These are phyloP conservation scores for Phytophthora hybrid DNA, from an alignment of 352 stramenopile genomes.

Conservation along the genomic window DNA sequence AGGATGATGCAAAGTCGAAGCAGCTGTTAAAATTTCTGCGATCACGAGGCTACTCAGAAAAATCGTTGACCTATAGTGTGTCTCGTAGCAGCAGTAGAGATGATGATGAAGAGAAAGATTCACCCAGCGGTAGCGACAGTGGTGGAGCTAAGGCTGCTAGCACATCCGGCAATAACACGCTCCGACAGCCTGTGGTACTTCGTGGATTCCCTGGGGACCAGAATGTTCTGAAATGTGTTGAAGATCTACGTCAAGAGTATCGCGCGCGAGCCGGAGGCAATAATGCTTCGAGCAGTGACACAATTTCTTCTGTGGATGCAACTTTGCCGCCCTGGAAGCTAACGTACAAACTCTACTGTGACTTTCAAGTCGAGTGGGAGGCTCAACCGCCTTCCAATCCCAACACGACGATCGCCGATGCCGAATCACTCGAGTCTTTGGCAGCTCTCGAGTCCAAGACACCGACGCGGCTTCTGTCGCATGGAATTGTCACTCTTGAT, in stretches of 20 bases:
- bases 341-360: constrained; percentile 77
- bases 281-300: constrained; percentile 5
- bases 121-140: neutral
- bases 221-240: constrained; percentile 82
- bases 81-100: constrained; percentile 30
- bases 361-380: constrained; percentile 74
- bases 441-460: constrained; percentile 21
- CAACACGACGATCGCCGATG: neutral
- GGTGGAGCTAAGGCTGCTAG: constrained; percentile 14
- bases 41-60: constrained; percentile 55
- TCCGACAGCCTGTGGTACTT: constrained; percentile 38
- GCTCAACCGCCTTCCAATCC: constrained; percentile 17
- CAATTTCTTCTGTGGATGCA: constrained; percentile 16
- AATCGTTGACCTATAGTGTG: constrained; percentile 23
- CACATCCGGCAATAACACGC: constrained; percentile 10
- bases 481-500: constrained; percentile 36
- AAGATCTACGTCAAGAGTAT: constrained; percentile 52
- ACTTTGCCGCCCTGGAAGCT: constrained; percentile 75
- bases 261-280: constrained; percentile 2
- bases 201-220: constrained; percentile 68
- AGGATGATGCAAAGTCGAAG: constrained; percentile 49
- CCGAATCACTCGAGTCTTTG: constrained; percentile 26
- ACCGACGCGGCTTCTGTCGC: constrained; percentile 21
- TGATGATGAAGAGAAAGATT: constrained; percentile 36
- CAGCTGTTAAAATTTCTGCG: constrained; percentile 57